Evolutionary conservation across 352 stramenopile species (phyloP), one percentile per base, ranked within the genome.

Genomic region (Thraustochytrium sp.): DNA sequence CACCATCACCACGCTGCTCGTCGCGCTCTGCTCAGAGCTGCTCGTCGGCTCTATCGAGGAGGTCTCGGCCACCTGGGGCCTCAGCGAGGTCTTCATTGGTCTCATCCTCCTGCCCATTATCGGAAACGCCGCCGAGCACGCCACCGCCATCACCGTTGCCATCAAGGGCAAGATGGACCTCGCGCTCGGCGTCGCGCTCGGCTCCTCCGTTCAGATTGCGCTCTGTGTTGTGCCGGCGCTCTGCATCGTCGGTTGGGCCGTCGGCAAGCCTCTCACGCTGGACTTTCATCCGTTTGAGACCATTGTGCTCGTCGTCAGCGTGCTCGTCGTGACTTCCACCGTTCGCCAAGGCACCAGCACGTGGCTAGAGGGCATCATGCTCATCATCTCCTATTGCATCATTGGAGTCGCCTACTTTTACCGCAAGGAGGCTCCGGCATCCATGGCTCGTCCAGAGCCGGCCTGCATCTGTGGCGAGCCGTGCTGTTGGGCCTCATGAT

Each of bases 151-250:
- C 51, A 96, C 95, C 36, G 95, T 98, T 4, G 96, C 96, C 29
- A 92, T 97, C 78, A 98, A 98, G 87, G 92, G 97, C 87, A 98
- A 98, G 89, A 98, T 99, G 95, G 96, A 99, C 90, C 90, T 99
- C 13, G 93, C 95, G 3, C 97, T 99, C 90, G 96, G 96, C 65
- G 95, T 99, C 37, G 96, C 96, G n/a, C 90, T 98, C n/a, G 96
- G 96, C 34, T 98, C 93, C 0, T 95, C 93, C 29, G 98, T 95
- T 16, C 96, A 99, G 84, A 96, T 98, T 34, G 96, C 95, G 55
- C 91, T 99, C 49, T 98, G 98, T 86, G 95, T 98, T 31, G 92
- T 98, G 42, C 96, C 96, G 3, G 89, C 98, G 1, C 93, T 96
- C 26, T 94, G 98, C 40, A 84, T 99, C 37, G 90, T 96, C 23